A percentile compares a stretch with the other conserved stretches of the same genome.
Evolutionary conservation across 441 rosid genomes (phyloP).

Genomic region (Breynia disticha): DNA sequence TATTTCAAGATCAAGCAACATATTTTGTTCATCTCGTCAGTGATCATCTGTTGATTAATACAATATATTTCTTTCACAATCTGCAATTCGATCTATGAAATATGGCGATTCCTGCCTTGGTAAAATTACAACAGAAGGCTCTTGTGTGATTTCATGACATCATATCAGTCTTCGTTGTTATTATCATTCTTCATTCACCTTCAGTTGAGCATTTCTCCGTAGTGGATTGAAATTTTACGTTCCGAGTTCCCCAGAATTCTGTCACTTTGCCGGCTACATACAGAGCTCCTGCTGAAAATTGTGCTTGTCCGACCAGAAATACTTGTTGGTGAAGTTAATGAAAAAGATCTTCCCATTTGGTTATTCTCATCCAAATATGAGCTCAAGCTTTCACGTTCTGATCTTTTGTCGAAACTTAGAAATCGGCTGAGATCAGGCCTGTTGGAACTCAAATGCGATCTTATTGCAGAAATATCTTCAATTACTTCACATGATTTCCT

Average conservation of each 20-base stretch:
- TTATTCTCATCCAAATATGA: not conserved
- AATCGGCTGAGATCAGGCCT: not conserved
- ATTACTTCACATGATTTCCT: conserved; percentile 10
- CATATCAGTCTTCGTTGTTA: not conserved
- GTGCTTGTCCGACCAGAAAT: conserved; percentile 10
- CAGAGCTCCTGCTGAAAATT: conserved; percentile 14
- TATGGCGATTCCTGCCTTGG: too few relatives aligned
- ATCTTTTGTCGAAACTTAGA: not conserved
- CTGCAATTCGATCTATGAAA: too few relatives aligned
- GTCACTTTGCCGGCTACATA: conserved; percentile 11
- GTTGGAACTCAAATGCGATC: conserved; percentile 8
- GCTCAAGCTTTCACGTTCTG: conserved; percentile 8
- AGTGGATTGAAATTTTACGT: conserved; percentile 5
- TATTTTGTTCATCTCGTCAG: too few relatives aligned
- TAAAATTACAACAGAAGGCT: too few relatives aligned
- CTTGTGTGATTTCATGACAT: too few relatives aligned
- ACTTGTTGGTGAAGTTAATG: conserved; percentile 11
- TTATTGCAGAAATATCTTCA: conserved; percentile 16
- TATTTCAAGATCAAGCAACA: not conserved
- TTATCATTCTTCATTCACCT: not conserved
- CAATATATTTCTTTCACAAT: too few relatives aligned
- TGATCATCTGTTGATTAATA: too few relatives aligned
- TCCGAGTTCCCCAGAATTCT: conserved; percentile 5
- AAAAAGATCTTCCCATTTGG: conserved; percentile 10
- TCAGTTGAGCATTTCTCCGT: conserved; percentile 26